Percentiles rank a stretch among this genome's conserved stretches.
phyloP scores from a whole-genome alignment of 441 rosid species.

The Kokia cookei region DNA sequence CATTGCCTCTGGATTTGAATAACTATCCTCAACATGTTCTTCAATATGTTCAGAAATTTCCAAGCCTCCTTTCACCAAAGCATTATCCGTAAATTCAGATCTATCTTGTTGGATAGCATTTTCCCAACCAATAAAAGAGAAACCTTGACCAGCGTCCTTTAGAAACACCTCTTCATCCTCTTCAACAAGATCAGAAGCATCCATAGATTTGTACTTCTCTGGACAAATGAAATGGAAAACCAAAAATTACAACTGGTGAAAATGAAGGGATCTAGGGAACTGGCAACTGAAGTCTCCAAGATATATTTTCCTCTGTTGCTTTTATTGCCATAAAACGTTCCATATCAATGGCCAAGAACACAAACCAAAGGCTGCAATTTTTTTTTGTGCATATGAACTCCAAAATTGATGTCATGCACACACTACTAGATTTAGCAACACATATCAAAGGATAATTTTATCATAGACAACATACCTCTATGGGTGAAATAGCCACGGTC shows the following conservation, averaged over 20 bases:
- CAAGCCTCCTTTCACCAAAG: conserved; percentile 23
- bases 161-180: conserved; percentile 87
- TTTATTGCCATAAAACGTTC: not conserved
- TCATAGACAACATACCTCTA: conserved; percentile 48
- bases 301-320: not conserved
- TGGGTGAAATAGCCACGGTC: conserved; percentile 46
- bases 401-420: not conserved
- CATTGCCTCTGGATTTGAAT: conserved; percentile 65
- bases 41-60: conserved; percentile 29
- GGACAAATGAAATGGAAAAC: conserved; percentile 24
- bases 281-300: not conserved
- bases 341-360: not conserved
- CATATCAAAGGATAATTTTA: not conserved
- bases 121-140: conserved; percentile 26
- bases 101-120: conserved; percentile 34
- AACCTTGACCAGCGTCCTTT: conserved; percentile 44
- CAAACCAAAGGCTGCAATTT: not conserved
- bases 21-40: conserved; percentile 36
- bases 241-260: conserved; percentile 12
- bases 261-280: not conserved
- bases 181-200: conserved; percentile 68
- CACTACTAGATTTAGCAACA: not conserved
- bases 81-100: conserved; percentile 30
- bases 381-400: not conserved
- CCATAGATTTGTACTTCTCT: conserved; percentile 59